Base-by-base conservation (phyloP, 2,329 filamentous ascomycete species). In the Paracoccidioides lutzii region DNA sequence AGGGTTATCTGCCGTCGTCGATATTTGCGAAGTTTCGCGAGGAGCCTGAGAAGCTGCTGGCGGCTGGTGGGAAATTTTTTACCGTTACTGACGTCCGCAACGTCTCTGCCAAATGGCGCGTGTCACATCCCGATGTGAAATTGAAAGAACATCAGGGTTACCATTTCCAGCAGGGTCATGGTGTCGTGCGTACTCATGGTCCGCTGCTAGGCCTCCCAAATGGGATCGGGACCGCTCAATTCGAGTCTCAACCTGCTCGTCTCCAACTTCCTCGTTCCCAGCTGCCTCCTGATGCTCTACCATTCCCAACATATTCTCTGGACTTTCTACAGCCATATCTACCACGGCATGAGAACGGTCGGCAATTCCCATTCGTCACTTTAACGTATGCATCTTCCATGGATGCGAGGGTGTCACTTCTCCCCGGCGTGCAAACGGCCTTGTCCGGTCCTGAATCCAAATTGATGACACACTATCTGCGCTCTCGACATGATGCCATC, bases 391-490 rank as follows among this genome's bases (percentile, higher is more conserved):
- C 93, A 28, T 86, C 85, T 5, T 96, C 90, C 3, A 84, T 98
- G 62, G 91, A 97, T 73, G 85, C 86, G 43, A 81, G 83, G 54
- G 78, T 94, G 52, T 81, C 90, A 1, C 78, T 91, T 33, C 78
- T 84, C 0, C 88, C 89, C 0, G 90, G 90, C 12, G 77, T 82
- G n/a, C 87, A 86, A 61, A 97, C 91, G 2, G 76, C 80, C 0
- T 80, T 97, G 12, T 97, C 91, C 0, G 90, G 90, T 1, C 80
- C 85, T 0, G 78, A 84, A 58, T 89, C 88, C 38, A 95, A 96
- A 71, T 82, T 87, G 49, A 94, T 97, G 88, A 97, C 91, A 0
- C 91, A 97, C 70, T 88, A 87, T 67, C 80, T 97, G n/a, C 88
- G 91, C 63, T 84, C 84, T 8, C 80, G 79, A 12, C 90, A 97